These are phyloP conservation scores for Vicia faba DNA, from an alignment of 306 rosid genomes.

Conservation along the genomic window DNA sequence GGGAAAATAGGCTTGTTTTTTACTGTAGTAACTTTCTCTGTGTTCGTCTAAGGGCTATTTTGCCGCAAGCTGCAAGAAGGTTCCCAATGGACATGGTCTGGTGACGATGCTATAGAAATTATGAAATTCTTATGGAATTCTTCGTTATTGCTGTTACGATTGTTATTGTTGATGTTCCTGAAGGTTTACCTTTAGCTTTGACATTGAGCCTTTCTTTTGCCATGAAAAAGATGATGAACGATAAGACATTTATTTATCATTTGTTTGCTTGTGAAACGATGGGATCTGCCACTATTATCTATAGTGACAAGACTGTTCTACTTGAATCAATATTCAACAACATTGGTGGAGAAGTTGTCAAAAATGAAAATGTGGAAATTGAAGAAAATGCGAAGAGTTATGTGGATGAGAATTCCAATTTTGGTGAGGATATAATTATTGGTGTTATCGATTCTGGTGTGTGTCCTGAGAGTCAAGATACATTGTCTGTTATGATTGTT, in stretches of 20 bases:
- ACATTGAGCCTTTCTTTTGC: slow-evolving; percentile 98
- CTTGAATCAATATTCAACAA: slow-evolving; percentile 88
- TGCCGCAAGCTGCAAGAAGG: slow-evolving; percentile 80
- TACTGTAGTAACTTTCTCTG: slow-evolving; percentile 87
- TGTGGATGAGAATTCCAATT: too few species aligned
- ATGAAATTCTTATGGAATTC: slow-evolving; percentile 83
- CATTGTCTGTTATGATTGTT: too few species aligned
- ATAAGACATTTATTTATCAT: slow-evolving; percentile 92
- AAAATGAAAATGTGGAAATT: slow-evolving; percentile 59
- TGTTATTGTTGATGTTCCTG: slow-evolving; percentile 98
- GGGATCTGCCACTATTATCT: slow-evolving; percentile 95
- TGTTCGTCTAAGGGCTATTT: slow-evolving; percentile 87
- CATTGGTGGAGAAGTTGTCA: slow-evolving; percentile 94
- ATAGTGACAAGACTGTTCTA: slow-evolving; percentile 96
- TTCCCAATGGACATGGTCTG: slow-evolving; percentile 80
- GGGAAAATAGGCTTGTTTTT: slow-evolving; percentile 96
- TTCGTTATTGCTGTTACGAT: slow-evolving; percentile 95
- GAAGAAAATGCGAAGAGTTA: too few species aligned
- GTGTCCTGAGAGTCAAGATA: too few species aligned
- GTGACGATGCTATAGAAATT: slow-evolving; percentile 79
- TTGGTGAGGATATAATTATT: too few species aligned
- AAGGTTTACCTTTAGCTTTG: slow-evolving; percentile 97
- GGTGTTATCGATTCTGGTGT: too few species aligned
- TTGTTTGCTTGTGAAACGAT: slow-evolving; percentile 99
- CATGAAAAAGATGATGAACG: slow-evolving; percentile 99